Evolutionary conservation across 768 basidiomycete genomes (phyloP), one percentile per base, ranked within the genome.

Genomic region (Xerocomellus chrysenteron): DNA sequence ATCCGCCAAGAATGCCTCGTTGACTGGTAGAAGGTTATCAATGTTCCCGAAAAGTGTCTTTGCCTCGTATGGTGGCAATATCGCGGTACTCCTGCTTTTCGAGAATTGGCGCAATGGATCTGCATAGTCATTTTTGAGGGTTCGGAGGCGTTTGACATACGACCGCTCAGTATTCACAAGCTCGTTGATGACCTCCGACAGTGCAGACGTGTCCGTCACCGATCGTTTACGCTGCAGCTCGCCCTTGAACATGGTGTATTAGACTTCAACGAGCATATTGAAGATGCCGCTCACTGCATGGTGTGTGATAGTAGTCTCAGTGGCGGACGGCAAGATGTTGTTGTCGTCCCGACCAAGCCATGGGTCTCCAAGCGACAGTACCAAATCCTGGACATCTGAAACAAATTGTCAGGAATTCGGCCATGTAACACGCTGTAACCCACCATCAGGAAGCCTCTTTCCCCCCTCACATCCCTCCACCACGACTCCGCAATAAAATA

Each of bases 11-110:
- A 98, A 95, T 0, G 86, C 84, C 65, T 92, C 89, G 65, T 98
- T 94, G n/a, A 92, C 90, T 1, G 87, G 87, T 4, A 98, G 72
- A 21, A 99, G 80, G 50, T 83, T 86, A 71, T 98, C 95, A 49
- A 98, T 82, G 73, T 99, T 98, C 52, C 92, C 92, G 63, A 99
- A 98, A 24, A 99, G 80, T 1, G 85, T 91, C 61, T 91, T 94
- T 35, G 95, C 95, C 69, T 98, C 91, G 69, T 96, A 98, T 21
- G 84, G 74, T 1, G 90, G 88, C 44, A 99, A 82, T 63, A 99
- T 92, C 36, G 90, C 85, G 0, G 91, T 94, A 56, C 88, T 87
- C 68, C 91, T 90, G 70, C 81, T 86, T 52, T 83, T 82, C 21
- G 96, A 85, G 69, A 95, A 99, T 43, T 82, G 82, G 37, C 94